phyloP scores from a whole-genome alignment of 2,329 filamentous ascomycete genomes.

The Fusarium mangiferae region DNA sequence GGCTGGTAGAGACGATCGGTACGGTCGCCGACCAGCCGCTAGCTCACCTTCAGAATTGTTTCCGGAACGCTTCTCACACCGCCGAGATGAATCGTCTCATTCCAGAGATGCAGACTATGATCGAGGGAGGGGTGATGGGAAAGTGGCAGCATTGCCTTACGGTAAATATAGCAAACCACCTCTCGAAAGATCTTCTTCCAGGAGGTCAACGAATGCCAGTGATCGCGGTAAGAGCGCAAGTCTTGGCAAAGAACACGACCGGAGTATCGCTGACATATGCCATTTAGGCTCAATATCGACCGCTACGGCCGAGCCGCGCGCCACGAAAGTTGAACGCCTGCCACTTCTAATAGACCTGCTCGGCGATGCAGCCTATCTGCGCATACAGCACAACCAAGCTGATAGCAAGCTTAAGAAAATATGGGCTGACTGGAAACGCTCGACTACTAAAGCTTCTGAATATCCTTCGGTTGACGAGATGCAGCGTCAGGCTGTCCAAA shows the following conservation, averaged over 20 bases:
- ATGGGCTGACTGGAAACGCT: slow-evolving; percentile 25
- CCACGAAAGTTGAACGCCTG: slow-evolving; percentile 1
- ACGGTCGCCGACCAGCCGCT: slow-evolving; percentile 14
- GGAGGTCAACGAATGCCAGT: slow-evolving; percentile 2
- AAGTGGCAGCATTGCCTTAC: not conserved
- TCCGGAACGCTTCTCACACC: slow-evolving; percentile 11
- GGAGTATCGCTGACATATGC: slow-evolving; percentile 1
- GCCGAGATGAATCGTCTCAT: slow-evolving; percentile 14
- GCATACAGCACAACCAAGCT: slow-evolving; percentile 26
- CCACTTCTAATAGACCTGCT: slow-evolving; percentile 32
- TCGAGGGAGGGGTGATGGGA: slow-evolving; percentile 2
- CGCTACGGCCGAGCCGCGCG: not conserved
- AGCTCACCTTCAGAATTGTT: slow-evolving; percentile 4
- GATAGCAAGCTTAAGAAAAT: slow-evolving; percentile 30
- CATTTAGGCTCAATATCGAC: slow-evolving; percentile 1
- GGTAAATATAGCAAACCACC: not conserved
- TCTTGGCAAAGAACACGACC: not conserved
- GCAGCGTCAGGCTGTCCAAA: slow-evolving; percentile 26
- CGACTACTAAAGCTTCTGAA: slow-evolving; percentile 31
- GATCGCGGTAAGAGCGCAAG: slow-evolving; percentile 31
- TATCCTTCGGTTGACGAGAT: slow-evolving; percentile 35
- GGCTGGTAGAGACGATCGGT: slow-evolving; percentile 34
- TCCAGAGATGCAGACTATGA: slow-evolving; percentile 2
- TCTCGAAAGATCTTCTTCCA: slow-evolving; percentile 1
- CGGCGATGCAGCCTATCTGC: slow-evolving; percentile 37